Percentiles rank a stretch among this genome's conserved stretches.
Evolutionary conservation across 1,284 basidiomycete genomes (phyloP).

Genomic region (Ceratobasidium sp.): DNA sequence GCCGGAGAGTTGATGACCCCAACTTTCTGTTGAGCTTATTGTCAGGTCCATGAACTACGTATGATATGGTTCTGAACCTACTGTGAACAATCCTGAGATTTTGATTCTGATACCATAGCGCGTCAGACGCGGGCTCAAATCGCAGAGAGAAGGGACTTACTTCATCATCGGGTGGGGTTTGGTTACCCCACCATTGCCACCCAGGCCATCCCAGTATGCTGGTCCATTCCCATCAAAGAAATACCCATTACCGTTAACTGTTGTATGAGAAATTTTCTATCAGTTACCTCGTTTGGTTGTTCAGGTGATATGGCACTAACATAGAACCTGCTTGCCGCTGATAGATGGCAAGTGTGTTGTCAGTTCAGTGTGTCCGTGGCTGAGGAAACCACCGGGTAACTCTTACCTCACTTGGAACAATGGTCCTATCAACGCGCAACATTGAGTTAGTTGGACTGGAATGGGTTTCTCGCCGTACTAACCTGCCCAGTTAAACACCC

Average conservation of each 20-base stretch:
- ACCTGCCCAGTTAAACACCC: constrained; percentile 53
- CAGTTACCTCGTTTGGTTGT: not conserved
- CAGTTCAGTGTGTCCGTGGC: not conserved
- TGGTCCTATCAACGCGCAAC: constrained; percentile 44
- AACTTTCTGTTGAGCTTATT: constrained; percentile 48
- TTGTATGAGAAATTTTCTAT: constrained; percentile 39
- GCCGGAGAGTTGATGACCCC: constrained; percentile 57
- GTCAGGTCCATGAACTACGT: not conserved
- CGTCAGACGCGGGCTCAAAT: not conserved
- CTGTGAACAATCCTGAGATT: constrained; percentile 46
- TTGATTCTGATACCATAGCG: constrained; percentile 50
- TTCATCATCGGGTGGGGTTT: constrained; percentile 57
- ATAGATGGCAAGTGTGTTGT: not conserved
- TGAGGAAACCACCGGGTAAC: constrained; percentile 48
- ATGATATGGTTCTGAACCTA: not conserved
- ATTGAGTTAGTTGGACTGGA: not conserved
- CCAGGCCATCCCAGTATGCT: constrained; percentile 59
- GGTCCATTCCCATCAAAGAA: constrained; percentile 56
- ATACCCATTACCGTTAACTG: constrained; percentile 58
- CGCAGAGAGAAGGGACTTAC: not conserved
- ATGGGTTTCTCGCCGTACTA: not conserved
- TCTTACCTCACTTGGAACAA: constrained; percentile 46
- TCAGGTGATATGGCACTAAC: constrained; percentile 4
- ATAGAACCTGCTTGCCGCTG: constrained; percentile 19
- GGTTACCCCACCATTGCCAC: constrained; percentile 49